phyloP scores from a whole-genome alignment of 768 basidiomycete genomes.

The Lactarius trivialis region DNA sequence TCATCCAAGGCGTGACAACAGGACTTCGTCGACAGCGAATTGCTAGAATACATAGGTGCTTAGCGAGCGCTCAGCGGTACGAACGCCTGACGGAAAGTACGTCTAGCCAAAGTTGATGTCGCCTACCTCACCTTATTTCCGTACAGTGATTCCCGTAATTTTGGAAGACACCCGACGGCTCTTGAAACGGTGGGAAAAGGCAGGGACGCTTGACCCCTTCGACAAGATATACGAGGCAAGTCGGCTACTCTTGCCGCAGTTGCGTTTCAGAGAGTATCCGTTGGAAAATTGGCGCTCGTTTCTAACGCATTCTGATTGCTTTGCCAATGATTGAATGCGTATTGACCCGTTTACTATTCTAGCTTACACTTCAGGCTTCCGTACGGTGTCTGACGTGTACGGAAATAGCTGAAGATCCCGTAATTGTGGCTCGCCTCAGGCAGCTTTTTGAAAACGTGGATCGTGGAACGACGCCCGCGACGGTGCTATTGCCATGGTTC shows the following conservation, averaged over 20 bases:
- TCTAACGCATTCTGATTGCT: too few relatives aligned
- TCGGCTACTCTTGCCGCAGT: too few relatives aligned
- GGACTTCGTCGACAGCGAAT: slow-evolving; percentile 56
- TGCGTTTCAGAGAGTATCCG: slow-evolving; percentile 4
- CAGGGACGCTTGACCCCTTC: slow-evolving; percentile 66
- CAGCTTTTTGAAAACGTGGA: slow-evolving; percentile 63
- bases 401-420: slow-evolving; percentile 61
- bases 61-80: slow-evolving; percentile 55
- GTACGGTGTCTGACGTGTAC: too few relatives aligned
- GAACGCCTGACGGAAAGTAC: slow-evolving; percentile 53
- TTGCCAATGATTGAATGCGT: too few relatives aligned
- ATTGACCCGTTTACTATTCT: slow-evolving; percentile 3
- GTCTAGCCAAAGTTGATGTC: slow-evolving; percentile 25
- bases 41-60: slow-evolving; percentile 64
- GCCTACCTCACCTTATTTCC: slow-evolving; percentile 17
- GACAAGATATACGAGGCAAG: slow-evolving; percentile 49
- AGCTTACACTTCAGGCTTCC: slow-evolving; percentile 68
- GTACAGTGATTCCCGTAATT: slow-evolving; percentile 64
- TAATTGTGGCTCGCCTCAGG: slow-evolving; percentile 54
- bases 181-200: slow-evolving; percentile 59
- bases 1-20: too few relatives aligned
- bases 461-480: slow-evolving; percentile 61
- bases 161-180: slow-evolving; percentile 51
- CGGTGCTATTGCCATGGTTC: slow-evolving; percentile 70
- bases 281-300: slow-evolving; percentile 6